Percentiles rank a stretch among this genome's conserved stretches.
Evolutionary conservation across 306 rosid genomes (phyloP).

Genomic region (Rosa rugosa): DNA sequence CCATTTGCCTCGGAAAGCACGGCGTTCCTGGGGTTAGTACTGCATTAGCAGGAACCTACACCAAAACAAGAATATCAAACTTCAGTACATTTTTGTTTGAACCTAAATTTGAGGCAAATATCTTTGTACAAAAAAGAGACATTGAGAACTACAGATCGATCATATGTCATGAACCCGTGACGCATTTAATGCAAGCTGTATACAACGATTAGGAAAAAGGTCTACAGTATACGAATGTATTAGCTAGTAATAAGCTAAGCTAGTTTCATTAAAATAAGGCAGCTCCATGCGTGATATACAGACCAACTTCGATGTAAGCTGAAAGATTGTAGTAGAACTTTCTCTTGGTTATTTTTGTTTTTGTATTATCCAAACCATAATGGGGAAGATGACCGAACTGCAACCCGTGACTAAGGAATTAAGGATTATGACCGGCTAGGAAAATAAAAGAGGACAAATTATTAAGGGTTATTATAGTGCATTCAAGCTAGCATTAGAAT

Average conservation of each 20-base stretch:
- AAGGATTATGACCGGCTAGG: background rate
- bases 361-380: no score
- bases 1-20: slow-evolving; percentile 56
- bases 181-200: background rate
- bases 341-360: no score
- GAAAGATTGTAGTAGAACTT: no score
- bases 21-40: slow-evolving; percentile 53
- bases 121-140: background rate
- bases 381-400: no score
- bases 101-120: no score
- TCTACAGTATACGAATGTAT: background rate
- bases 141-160: background rate
- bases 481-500: background rate
- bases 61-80: background rate
- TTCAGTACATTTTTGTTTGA: background rate
- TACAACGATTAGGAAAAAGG: background rate
- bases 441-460: background rate
- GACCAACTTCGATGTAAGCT: no score
- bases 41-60: slow-evolving; percentile 55
- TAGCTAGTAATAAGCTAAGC: background rate
- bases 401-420: background rate
- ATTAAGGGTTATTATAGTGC: background rate
- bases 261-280: background rate
- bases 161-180: background rate
- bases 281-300: background rate